These are phyloP conservation scores for Hordeum pubiflorum DNA, from an alignment of 202 grass and related monocot species.

Conservation along the genomic window DNA sequence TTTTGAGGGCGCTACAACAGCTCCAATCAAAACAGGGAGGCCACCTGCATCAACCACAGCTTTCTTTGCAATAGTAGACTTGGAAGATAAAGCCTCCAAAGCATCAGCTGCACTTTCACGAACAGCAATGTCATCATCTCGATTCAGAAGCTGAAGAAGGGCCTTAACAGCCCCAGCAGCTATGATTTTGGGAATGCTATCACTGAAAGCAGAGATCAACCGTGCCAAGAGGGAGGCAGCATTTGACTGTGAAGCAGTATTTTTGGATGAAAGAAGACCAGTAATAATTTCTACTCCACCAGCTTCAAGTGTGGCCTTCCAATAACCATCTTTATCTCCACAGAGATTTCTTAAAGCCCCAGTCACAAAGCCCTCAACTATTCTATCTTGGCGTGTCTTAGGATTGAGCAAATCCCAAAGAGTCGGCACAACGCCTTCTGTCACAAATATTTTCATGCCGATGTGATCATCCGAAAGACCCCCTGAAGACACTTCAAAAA, in stretches of 20 bases:
- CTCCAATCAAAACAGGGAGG: constrained; percentile 77
- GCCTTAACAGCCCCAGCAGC: constrained; percentile 75
- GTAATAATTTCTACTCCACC: constrained; percentile 94
- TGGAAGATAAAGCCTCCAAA: constrained; percentile 82
- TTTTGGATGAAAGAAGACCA: constrained; percentile 80
- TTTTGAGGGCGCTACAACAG: constrained; percentile 89
- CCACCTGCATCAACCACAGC: constrained; percentile 84
- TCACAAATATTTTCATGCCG: constrained; percentile 96
- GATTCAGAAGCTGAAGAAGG: constrained; percentile 68
- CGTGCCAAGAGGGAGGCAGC: constrained; percentile 91
- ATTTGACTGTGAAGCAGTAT: constrained; percentile 77
- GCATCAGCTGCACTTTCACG: constrained; percentile 93
- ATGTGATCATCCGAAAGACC: constrained; percentile 89
- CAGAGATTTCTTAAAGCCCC: constrained; percentile 91
- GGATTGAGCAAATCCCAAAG: constrained; percentile 80
- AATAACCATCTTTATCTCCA: constrained; percentile 82
- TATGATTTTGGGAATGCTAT: constrained; percentile 81
- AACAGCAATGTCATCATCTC: constrained; percentile 79
- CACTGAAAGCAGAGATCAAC: constrained; percentile 76
- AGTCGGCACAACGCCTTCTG: constrained; percentile 83
- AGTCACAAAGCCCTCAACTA: constrained; percentile 87
- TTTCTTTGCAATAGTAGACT: constrained; percentile 87
- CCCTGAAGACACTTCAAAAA: constrained; percentile 81
- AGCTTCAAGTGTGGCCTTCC: constrained; percentile 90
- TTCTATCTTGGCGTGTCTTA: constrained; percentile 53